These are phyloP conservation scores for Komagataella ulmi DNA, from an alignment of 805 yeast species.

Conservation along the genomic window DNA sequence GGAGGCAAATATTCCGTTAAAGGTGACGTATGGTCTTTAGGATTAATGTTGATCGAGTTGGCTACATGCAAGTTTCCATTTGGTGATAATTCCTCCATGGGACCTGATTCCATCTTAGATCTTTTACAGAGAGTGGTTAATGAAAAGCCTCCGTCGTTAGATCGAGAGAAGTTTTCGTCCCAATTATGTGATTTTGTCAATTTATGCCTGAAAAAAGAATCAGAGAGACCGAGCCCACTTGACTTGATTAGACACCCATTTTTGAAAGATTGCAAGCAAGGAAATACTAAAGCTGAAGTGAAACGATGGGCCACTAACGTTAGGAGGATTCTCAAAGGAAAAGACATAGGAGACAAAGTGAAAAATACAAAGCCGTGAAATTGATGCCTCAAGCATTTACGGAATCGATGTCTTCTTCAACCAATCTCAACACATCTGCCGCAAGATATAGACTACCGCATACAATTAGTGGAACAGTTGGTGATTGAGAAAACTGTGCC, in stretches of 20 bases:
- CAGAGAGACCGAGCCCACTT: conserved; percentile 60
- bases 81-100: conserved; percentile 22
- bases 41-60: conserved; percentile 78
- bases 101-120: conserved; percentile 82
- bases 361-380: not conserved
- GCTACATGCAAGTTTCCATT: conserved; percentile 80
- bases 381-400: not conserved
- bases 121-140: conserved; percentile 85
- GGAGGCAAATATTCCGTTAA: conserved; percentile 91
- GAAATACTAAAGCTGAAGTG: conserved; percentile 13
- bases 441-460: conserved; percentile 65
- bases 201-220: conserved; percentile 62
- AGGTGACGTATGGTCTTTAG: conserved; percentile 96
- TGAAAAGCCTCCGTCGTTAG: conserved; percentile 73
- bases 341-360: conserved; percentile 8
- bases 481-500: not conserved
- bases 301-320: conserved; percentile 23
- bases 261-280: conserved; percentile 18
- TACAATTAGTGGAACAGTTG: conserved; percentile 23
- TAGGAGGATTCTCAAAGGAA: conserved; percentile 22
- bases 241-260: conserved; percentile 38
- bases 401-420: conserved; percentile 5
- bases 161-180: conserved; percentile 27
- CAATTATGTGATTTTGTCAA: conserved; percentile 57
- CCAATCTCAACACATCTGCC: conserved; percentile 35